A percentile compares a stretch with the other conserved stretches of the same genome.
Evolutionary conservation across 352 stramenopile species (phyloP).

Genomic region (Phytophthora sansomeana): DNA sequence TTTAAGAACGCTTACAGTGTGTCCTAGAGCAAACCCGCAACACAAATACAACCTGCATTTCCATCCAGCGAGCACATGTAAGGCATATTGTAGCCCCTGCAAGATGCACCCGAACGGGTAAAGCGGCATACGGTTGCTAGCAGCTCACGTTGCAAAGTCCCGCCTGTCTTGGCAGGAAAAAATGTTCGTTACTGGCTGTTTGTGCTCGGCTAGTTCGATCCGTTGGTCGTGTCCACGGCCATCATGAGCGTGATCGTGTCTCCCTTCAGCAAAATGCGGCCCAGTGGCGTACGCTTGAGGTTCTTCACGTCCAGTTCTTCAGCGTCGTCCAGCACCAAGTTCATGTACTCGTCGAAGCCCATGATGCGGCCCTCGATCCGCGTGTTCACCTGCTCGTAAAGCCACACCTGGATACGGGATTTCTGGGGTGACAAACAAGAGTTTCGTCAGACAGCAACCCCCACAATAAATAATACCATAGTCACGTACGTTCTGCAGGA

Average conservation of each 20-base stretch:
- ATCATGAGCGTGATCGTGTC: constrained; percentile 99
- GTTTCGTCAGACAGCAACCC: constrained; percentile 1
- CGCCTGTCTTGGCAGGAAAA: constrained; percentile 18
- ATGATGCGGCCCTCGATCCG: constrained; percentile 99
- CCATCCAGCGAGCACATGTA: not conserved
- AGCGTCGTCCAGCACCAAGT: constrained; percentile 98
- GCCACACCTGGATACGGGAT: constrained; percentile 98
- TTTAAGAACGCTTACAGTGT: constrained; percentile 65
- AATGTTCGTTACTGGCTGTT: constrained; percentile 36
- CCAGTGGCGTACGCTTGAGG: constrained; percentile 93
- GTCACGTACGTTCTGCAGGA: constrained; percentile 94
- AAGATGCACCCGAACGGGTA: not conserved
- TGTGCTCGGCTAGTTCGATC: constrained; percentile 40
- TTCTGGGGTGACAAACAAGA: constrained; percentile 68
- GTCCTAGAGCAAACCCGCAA: constrained; percentile 37
- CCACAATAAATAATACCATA: not conserved
- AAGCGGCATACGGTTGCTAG: constrained; percentile 1
- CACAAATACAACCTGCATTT: constrained; percentile 32
- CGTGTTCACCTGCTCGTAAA: constrained; percentile 99
- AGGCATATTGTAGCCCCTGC: not conserved
- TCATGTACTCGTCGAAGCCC: constrained; percentile 99
- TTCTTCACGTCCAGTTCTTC: constrained; percentile 97
- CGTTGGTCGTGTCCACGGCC: constrained; percentile 63
- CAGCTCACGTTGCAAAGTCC: constrained; percentile 24
- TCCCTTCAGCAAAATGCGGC: constrained; percentile 99